A percentile compares a stretch with the other conserved stretches of the same genome.
These are phyloP conservation scores for Fusarium euwallaceae DNA, from an alignment of 2,329 filamentous ascomycete species.

Conservation along the genomic window DNA sequence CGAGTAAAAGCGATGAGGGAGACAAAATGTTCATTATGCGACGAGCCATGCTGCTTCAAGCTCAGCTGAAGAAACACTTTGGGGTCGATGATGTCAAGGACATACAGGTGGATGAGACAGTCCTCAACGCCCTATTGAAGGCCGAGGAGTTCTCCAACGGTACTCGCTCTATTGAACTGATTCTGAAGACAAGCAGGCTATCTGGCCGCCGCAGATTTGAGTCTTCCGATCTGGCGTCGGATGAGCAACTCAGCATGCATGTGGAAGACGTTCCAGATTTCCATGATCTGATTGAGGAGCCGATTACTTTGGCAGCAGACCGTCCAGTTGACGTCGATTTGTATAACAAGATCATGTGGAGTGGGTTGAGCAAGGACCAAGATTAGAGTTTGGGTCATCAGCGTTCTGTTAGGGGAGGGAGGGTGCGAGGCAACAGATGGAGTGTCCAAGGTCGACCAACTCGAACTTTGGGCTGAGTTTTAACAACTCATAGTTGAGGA, in stretches of 20 bases:
- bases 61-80: neutral
- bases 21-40: neutral
- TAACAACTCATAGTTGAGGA: neutral
- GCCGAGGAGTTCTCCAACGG: neutral
- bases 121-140: neutral
- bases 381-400: no score
- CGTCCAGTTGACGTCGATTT: neutral
- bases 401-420: no score
- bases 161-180: neutral
- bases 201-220: neutral
- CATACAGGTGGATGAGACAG: neutral
- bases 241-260: neutral
- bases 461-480: neutral
- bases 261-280: neutral
- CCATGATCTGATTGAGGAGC: neutral
- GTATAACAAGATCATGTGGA: neutral
- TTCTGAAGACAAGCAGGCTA: neutral
- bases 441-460: neutral
- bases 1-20: neutral
- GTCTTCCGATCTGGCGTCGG: neutral
- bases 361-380: neutral
- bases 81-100: neutral
- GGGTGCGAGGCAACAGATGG: neutral
- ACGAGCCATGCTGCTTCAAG: neutral
- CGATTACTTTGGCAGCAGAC: neutral